These are phyloP conservation scores for Leptographium flavum DNA, from an alignment of 2,329 filamentous ascomycete species.

Conservation along the genomic window DNA sequence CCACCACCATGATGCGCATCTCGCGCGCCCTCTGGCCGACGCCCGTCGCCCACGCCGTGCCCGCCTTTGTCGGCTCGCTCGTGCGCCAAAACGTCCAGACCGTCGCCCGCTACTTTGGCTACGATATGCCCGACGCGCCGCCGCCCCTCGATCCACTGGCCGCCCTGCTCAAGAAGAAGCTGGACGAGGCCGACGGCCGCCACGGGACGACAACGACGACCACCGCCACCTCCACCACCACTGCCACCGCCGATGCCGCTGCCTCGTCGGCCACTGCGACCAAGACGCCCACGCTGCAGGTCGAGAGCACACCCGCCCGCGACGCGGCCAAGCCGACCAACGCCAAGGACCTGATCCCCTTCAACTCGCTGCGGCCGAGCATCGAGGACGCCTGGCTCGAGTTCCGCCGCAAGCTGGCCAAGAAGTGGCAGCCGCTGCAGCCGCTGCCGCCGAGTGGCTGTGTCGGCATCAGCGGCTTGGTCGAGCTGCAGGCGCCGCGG, in stretches of 20 bases:
- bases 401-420: constrained; percentile 22
- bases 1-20: constrained; percentile 19
- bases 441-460: constrained; percentile 34
- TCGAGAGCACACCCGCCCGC: no score
- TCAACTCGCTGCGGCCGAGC: constrained; percentile 10
- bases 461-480: constrained; percentile 36
- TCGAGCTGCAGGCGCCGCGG: constrained; percentile 34
- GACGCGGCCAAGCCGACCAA: neutral
- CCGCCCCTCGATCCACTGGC: constrained; percentile 12
- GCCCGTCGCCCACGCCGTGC: constrained; percentile 33
- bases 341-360: constrained; percentile 11
- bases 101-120: constrained; percentile 31
- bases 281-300: neutral
- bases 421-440: constrained; percentile 31
- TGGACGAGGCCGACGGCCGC: constrained; percentile 15
- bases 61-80: constrained; percentile 35
- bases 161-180: constrained; percentile 18
- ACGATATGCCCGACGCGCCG: constrained; percentile 17
- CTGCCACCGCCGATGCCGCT: neutral
- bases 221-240: neutral
- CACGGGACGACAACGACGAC: constrained; percentile 1
- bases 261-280: neutral
- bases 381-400: constrained; percentile 21
- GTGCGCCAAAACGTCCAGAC: constrained; percentile 28
- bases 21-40: constrained; percentile 39